Evolutionary conservation across 1,284 basidiomycete genomes (phyloP).

Genomic region (Malassezia cuniculi): DNA sequence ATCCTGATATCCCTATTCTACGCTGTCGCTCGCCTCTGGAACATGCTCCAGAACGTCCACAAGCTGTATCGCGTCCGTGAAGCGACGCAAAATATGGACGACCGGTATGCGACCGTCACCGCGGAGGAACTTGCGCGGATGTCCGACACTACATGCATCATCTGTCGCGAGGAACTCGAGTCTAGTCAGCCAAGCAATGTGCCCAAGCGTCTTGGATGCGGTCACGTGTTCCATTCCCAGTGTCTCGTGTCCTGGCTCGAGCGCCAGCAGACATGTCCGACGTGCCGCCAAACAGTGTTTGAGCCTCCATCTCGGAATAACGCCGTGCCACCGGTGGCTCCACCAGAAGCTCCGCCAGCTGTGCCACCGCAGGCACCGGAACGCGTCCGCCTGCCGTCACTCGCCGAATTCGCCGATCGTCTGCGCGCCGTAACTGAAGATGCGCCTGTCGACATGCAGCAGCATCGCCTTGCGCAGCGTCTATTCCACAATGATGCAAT

Average conservation of each 20-base stretch:
- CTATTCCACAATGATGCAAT: too few species aligned
- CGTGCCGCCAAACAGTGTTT: constrained; percentile 85
- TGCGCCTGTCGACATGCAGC: too few species aligned
- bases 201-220: constrained; percentile 88
- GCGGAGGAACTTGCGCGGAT: constrained; percentile 62
- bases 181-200: background rate
- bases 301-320: too few species aligned
- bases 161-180: constrained; percentile 92
- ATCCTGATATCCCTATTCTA: constrained; percentile 96
- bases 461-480: too few species aligned
- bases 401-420: too few species aligned
- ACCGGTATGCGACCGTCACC: constrained; percentile 85
- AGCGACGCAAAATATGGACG: constrained; percentile 92
- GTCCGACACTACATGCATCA: constrained; percentile 87
- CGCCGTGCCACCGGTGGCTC: too few species aligned
- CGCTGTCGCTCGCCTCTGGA: constrained; percentile 79
- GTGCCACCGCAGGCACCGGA: too few species aligned
- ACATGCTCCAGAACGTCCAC: constrained; percentile 66
- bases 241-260: constrained; percentile 95
- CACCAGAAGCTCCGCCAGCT: too few species aligned
- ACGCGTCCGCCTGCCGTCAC: too few species aligned
- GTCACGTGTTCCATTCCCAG: constrained; percentile 95
- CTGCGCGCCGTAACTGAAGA: too few species aligned
- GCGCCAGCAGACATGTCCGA: constrained; percentile 79
- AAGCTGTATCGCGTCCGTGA: constrained; percentile 80